Conservation (phyloP, 805 yeast genomes). For the Yarrowia sp. region DNA sequence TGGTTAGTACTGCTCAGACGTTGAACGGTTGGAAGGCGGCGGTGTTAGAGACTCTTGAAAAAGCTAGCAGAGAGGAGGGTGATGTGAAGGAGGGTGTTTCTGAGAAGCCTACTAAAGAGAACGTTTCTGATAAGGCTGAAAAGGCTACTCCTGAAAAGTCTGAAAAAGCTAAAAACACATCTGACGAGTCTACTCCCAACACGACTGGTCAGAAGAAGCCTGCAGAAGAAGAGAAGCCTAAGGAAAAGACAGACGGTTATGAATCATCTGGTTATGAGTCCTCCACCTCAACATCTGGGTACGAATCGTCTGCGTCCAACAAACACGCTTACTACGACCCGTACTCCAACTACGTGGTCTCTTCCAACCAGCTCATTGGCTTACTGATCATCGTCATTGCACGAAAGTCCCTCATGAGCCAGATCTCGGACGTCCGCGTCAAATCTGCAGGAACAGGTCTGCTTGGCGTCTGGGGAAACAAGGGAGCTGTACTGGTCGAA, state of each 20-base stretch:
- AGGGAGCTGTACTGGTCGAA: constrained; percentile 53
- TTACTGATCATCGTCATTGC: constrained; percentile 50
- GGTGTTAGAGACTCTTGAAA: constrained; percentile 33
- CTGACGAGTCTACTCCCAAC: no score
- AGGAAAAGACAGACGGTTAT: background rate
- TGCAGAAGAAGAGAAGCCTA: no score
- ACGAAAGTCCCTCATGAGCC: constrained; percentile 38
- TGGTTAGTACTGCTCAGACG: constrained; percentile 4
- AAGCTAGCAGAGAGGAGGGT: background rate
- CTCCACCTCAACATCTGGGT: background rate
- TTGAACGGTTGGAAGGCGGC: constrained; percentile 23
- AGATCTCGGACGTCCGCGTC: constrained; percentile 44
- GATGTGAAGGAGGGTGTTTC: background rate
- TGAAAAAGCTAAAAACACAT: constrained; percentile 39
- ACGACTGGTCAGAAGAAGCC: no score
- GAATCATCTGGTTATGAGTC: background rate
- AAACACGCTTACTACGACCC: constrained; percentile 31
- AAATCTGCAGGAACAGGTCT: constrained; percentile 57
- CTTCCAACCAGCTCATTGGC: constrained; percentile 53
- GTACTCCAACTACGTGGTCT: constrained; percentile 40
- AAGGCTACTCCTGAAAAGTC: background rate
- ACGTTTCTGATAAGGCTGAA: background rate
- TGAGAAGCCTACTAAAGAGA: background rate
- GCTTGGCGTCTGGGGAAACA: constrained; percentile 58
- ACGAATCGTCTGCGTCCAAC: background rate